Evolutionary conservation across 495 filamentous ascomycete genomes (phyloP).

Genomic region (Podospora anserina): DNA sequence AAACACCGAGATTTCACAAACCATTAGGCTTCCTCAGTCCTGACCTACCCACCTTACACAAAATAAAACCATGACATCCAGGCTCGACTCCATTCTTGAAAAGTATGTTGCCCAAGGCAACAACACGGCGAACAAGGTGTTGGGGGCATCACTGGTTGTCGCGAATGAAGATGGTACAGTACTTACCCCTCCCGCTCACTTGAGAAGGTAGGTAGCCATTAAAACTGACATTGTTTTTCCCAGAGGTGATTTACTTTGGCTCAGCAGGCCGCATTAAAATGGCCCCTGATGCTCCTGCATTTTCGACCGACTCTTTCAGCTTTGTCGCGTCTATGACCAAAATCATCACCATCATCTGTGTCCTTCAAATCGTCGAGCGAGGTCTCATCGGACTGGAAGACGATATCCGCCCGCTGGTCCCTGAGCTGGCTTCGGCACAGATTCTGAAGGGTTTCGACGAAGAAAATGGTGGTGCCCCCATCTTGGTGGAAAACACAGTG

Average conservation of each 20-base stretch:
- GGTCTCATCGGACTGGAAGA: conserved; percentile 34
- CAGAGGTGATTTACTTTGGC: conserved; percentile 27
- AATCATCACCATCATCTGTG: conserved; percentile 33
- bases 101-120: conserved; percentile 17
- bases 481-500: conserved; percentile 27
- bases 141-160: conserved; percentile 33
- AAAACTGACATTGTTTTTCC: background rate
- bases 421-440: conserved; percentile 29
- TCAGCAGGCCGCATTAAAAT: conserved; percentile 25
- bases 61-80: conserved; percentile 21
- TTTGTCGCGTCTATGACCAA: conserved; percentile 39
- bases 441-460: conserved; percentile 30
- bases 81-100: conserved; percentile 27
- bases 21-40: background rate
- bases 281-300: conserved; percentile 18
- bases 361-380: conserved; percentile 39
- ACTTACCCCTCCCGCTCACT: background rate
- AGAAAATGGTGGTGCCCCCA: conserved; percentile 16
- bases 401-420: conserved; percentile 31
- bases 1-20: background rate
- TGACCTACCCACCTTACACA: background rate
- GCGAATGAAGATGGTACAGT: conserved; percentile 26
- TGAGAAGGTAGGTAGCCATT: background rate
- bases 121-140: conserved; percentile 29
- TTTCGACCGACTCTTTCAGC: conserved; percentile 52